Evolutionary conservation across 2,329 filamentous ascomycete species (phyloP).

Genomic region (Pyricularia pennisetigena): DNA sequence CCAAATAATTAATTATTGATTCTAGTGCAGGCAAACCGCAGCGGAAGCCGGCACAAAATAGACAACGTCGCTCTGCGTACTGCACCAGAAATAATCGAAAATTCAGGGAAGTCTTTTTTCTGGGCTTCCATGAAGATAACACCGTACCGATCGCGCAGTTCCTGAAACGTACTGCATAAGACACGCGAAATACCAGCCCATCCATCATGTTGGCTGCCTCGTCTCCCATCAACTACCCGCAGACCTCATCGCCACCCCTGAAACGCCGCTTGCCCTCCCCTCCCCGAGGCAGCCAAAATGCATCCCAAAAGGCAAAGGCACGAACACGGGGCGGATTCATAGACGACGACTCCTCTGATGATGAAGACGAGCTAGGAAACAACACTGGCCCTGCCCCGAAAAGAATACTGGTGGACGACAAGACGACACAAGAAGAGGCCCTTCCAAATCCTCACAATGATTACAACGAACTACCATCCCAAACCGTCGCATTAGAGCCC

Average conservation of each 20-base stretch:
- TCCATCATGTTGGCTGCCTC: slow-evolving; percentile 6
- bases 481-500: neutral
- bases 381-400: slow-evolving; percentile 1
- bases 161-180: neutral
- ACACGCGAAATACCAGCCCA: neutral
- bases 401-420: slow-evolving; percentile 3
- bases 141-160: neutral
- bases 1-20: neutral
- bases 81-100: neutral
- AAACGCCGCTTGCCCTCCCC: slow-evolving; percentile 3
- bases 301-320: slow-evolving; percentile 2
- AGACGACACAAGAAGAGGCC: neutral
- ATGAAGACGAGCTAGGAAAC: slow-evolving; percentile 3
- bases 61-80: neutral
- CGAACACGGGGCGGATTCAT: slow-evolving; percentile 6
- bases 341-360: slow-evolving; percentile 7
- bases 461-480: neutral
- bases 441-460: neutral
- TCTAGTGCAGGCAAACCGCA: neutral
- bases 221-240: slow-evolving; percentile 7
- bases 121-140: neutral
- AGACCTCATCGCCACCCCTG: slow-evolving; percentile 5
- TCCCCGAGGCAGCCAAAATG: slow-evolving; percentile 2
- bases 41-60: neutral
- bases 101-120: neutral